phyloP scores from a whole-genome alignment of 2,329 filamentous ascomycete genomes.

The Cadophora gregata region DNA sequence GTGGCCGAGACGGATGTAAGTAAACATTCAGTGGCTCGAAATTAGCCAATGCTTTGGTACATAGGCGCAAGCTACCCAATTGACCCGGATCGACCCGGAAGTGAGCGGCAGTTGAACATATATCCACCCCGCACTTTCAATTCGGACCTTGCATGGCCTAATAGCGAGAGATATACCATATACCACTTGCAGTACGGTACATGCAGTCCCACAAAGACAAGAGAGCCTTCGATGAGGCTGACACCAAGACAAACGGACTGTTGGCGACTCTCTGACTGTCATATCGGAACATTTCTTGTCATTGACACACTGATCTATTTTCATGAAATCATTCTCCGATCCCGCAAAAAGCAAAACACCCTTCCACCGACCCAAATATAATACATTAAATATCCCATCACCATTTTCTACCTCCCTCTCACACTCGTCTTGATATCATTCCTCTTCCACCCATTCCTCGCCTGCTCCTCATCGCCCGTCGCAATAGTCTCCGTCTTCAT shows the following conservation, averaged over 20 bases:
- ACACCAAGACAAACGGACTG: too few relatives aligned
- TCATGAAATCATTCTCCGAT: not conserved
- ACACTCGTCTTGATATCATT: slow-evolving; percentile 15
- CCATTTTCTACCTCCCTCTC: not conserved
- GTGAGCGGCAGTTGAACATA: not conserved
- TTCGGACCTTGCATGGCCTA: not conserved
- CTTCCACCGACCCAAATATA: not conserved
- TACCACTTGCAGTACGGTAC: not conserved
- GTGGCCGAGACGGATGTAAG: not conserved
- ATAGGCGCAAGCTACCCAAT: not conserved
- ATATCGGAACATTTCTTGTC: not conserved
- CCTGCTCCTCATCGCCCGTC: not conserved
- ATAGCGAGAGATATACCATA: not conserved
- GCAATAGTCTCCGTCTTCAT: slow-evolving; percentile 12
- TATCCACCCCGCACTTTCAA: slow-evolving; percentile 1
- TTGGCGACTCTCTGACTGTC: not conserved
- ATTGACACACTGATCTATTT: not conserved
- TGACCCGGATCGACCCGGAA: not conserved
- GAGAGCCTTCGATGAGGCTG: too few relatives aligned
- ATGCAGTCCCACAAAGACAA: too few relatives aligned
- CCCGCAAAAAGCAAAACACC: not conserved
- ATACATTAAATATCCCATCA: not conserved
- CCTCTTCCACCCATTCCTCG: slow-evolving; percentile 11
- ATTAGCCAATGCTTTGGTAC: slow-evolving; percentile 5
- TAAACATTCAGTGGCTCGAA: not conserved